Evolutionary conservation across 805 yeast species (phyloP), one percentile per base, ranked within the genome.

Genomic region (Ogataea naganishii): DNA sequence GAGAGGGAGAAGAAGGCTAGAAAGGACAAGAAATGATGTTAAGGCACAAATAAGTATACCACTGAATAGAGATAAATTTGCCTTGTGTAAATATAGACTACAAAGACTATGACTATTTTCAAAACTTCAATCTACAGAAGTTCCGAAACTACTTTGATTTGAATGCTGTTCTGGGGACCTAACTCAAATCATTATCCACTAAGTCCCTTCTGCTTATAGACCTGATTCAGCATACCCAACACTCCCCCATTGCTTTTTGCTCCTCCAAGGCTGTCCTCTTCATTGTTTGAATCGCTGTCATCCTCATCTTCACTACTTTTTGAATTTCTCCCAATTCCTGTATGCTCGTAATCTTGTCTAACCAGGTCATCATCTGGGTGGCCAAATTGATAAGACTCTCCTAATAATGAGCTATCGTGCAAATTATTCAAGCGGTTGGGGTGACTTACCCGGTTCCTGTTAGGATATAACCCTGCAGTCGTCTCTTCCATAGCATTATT

Each of bases 1-100:
- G 96, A 86, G 51, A 70, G 86, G 37, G 96, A 88, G 49, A 81
- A 74, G 65, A 75, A 69, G 51, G 61, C 63, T 37, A 70, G 86
- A 46, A 72, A 70, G 50, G 60, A 65, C 23, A 64, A 65, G 42
- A 37, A 34, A 27, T 31, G 14, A n/a, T n/a, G n/a, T n/a, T n/a
- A n/a, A n/a, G n/a, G n/a, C n/a, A n/a, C n/a, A n/a, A n/a, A n/a
- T n/a, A n/a, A n/a, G n/a, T n/a, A n/a, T n/a, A n/a, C n/a, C n/a
- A n/a, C n/a, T n/a, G n/a, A n/a, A n/a, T n/a, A n/a, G n/a, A n/a
- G n/a, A n/a, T n/a, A n/a, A n/a, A n/a, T n/a, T n/a, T n/a, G n/a
- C n/a, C n/a, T n/a, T n/a, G n/a, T n/a, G n/a, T n/a, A n/a, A n/a
- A n/a, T n/a, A n/a, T n/a, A n/a, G n/a, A n/a, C n/a, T n/a, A n/a